phyloP scores from a whole-genome alignment of 2,329 filamentous ascomycete genomes.

The Colletotrichum sp. region DNA sequence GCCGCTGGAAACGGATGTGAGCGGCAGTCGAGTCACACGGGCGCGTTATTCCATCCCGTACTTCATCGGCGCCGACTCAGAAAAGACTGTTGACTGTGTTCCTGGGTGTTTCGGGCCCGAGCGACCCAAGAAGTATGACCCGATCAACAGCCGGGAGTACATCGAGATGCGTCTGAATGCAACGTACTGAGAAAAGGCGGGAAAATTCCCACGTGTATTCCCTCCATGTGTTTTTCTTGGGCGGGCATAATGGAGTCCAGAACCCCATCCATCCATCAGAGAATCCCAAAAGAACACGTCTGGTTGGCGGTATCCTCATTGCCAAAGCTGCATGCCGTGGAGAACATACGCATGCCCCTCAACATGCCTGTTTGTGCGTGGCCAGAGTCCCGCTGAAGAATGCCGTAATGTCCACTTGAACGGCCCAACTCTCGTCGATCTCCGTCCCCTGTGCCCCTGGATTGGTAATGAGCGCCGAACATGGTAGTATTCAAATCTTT shows the following conservation, averaged over 20 bases:
- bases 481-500: background rate
- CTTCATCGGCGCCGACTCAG: conserved; percentile 56
- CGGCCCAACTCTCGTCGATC: background rate
- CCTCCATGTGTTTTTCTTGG: background rate
- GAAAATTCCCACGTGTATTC: background rate
- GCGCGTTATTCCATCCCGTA: conserved; percentile 65
- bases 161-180: conserved; percentile 30
- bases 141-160: conserved; percentile 35
- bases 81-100: conserved; percentile 56
- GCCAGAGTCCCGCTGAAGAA: background rate
- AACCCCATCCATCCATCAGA: background rate
- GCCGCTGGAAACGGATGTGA: conserved; percentile 12
- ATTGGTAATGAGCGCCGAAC: background rate
- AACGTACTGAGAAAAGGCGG: conserved; percentile 10
- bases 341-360: background rate
- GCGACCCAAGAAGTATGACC: conserved; percentile 54
- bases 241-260: background rate
- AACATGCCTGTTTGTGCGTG: background rate
- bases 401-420: background rate
- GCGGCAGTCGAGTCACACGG: conserved; percentile 45
- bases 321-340: background rate
- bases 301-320: background rate
- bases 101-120: conserved; percentile 46
- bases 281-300: background rate
- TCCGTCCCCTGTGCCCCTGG: background rate